Conservation (phyloP, 208 protist genomes). For the Trichomonas tenax region DNA sequence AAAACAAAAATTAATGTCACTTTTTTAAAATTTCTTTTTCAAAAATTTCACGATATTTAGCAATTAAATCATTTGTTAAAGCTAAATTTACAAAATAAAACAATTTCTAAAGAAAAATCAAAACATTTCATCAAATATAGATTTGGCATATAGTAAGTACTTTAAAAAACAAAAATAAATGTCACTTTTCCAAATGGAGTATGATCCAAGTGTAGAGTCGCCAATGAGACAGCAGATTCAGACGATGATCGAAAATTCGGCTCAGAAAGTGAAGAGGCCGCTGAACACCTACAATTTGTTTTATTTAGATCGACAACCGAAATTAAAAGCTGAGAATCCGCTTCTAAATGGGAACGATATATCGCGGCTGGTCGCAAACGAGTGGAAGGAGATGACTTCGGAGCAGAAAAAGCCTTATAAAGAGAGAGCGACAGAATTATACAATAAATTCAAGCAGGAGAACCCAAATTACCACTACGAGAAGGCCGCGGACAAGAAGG, state of each 20-base stretch:
- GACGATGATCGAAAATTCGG: neutral
- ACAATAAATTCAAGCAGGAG: neutral
- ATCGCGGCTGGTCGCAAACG: neutral
- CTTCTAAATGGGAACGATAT: neutral
- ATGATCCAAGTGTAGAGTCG: too few species aligned
- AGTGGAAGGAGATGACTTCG: neutral
- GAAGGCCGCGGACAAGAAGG: neutral
- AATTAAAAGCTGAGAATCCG: neutral
- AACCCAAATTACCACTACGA: slow-evolving; percentile 20
- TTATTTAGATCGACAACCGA: neutral
- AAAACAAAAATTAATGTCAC: too few species aligned
- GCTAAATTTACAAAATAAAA: too few species aligned
- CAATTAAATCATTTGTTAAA: too few species aligned
- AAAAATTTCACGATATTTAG: too few species aligned
- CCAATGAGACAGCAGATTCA: neutral
- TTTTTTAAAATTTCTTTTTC: too few species aligned
- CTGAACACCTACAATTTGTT: neutral
- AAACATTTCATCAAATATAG: too few species aligned
- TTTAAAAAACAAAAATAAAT: too few species aligned
- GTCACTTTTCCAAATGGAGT: too few species aligned
- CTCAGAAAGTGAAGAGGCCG: neutral
- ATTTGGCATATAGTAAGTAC: too few species aligned
- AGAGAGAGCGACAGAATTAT: neutral
- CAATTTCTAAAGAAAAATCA: too few species aligned
- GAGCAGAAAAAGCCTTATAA: neutral